phyloP scores from a whole-genome alignment of 108 stramenopile species.

The Mediolabrus comicus region DNA sequence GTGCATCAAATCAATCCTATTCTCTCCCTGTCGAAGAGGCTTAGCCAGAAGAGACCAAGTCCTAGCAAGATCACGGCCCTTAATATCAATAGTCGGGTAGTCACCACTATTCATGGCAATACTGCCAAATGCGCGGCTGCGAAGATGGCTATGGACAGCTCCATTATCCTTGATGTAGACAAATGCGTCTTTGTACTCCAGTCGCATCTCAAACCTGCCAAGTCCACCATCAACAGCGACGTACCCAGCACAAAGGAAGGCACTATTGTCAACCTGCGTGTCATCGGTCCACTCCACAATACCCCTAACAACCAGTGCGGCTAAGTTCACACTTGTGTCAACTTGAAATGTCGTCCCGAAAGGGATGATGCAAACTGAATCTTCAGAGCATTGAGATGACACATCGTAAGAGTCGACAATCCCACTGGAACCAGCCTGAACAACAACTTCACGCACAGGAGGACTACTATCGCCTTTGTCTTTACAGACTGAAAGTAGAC shows the following conservation, averaged over 20 bases:
- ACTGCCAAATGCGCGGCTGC: conserved; percentile 46
- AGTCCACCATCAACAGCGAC: conserved; percentile 44
- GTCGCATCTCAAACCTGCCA: conserved; percentile 35
- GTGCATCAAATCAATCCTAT: conserved; percentile 49
- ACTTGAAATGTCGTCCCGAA: conserved; percentile 32
- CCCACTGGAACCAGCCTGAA: neutral
- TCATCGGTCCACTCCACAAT: conserved; percentile 45
- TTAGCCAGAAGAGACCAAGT: conserved; percentile 55
- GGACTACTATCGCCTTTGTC: neutral
- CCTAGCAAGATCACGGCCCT: conserved; percentile 37
- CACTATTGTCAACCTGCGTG: conserved; percentile 15
- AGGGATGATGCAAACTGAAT: conserved; percentile 49
- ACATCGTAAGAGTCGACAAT: conserved; percentile 4
- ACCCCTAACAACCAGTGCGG: conserved; percentile 51
- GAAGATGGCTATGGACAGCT: conserved; percentile 37
- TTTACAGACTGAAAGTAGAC: conserved; percentile 6
- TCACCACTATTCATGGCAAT: conserved; percentile 4
- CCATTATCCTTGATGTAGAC: conserved; percentile 64
- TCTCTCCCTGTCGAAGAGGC: conserved; percentile 25
- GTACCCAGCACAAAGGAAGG: conserved; percentile 60
- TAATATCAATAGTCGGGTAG: conserved; percentile 25
- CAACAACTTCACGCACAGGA: neutral
- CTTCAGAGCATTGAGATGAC: conserved; percentile 1
- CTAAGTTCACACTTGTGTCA: conserved; percentile 41
- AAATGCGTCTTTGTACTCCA: conserved; percentile 29